Base-by-base conservation (phyloP, 352 stramenopile species). In the Phytophthora megakarya region DNA sequence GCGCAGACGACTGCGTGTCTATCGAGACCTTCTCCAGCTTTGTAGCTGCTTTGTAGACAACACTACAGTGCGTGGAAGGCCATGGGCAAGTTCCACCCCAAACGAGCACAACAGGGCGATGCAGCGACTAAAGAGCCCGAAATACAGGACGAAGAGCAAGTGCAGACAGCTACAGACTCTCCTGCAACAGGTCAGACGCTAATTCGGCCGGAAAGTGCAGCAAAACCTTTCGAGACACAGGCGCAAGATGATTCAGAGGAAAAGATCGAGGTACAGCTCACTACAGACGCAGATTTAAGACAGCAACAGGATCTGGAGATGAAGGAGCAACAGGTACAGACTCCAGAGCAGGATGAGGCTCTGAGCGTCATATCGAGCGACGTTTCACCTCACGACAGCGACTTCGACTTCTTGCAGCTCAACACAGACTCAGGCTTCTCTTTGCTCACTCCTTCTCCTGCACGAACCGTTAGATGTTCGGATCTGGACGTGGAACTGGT, bases 351-450 rank as follows among this genome's bases (percentile, higher is more conserved):
- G 28, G 71, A 75, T 3, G 80, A 86, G n/a, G 42, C 61, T 43
- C 52, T 86, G 23, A 88, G 75, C 43, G 66, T 88, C 32, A 77
- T 88, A 42, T 88, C 78, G 9, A 75, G 66, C 35, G 75, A 88
- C 39, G 68, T 60, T 38, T 84, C 65, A 6, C 66, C 65, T 0
- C 66, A 72, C 18, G 78, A 77, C 38, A 82, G 72, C 50, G 69
- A 82, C 33, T 82, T 84, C 11, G 83, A 90, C 35, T 88, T 89
- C 37, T 72, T 90, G 26, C 68, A 65, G 37, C 22, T 69, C 13
- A 49, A 51, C 22, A 19, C 46, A 6, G 45, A 72, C 22, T 38
- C 52, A 5, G 60, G 59, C 1, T 86, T 90, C 33, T 82, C 72
- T 21, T 51, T 91, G 10, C 79, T 90, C 47, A 86, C 79, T 2